These are phyloP conservation scores for Geranium brycei DNA, from an alignment of 345 rosid species.

Conservation along the genomic window DNA sequence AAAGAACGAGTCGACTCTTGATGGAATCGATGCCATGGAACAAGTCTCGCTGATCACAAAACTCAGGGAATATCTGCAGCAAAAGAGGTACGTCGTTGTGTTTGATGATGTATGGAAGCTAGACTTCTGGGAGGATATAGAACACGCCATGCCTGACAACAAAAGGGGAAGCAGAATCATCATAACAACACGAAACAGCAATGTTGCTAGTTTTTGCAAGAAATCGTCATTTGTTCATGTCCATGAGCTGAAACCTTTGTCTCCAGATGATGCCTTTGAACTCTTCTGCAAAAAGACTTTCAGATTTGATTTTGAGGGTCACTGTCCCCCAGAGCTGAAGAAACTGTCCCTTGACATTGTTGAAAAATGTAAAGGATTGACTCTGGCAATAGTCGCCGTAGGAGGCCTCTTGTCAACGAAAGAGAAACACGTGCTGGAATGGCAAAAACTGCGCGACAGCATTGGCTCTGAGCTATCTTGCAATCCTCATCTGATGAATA, in stretches of 20 bases:
- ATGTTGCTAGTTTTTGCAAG: neutral
- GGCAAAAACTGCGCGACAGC: neutral
- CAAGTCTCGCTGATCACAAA: neutral
- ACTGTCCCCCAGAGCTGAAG: neutral
- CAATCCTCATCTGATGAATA: neutral
- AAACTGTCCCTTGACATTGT: neutral
- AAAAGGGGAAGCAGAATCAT: slow-evolving; percentile 8
- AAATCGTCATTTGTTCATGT: neutral
- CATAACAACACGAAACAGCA: slow-evolving; percentile 8
- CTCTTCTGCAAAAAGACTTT: slow-evolving; percentile 5
- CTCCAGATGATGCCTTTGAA: neutral
- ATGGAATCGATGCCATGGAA: neutral
- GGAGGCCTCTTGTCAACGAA: slow-evolving; percentile 3
- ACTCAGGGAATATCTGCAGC: slow-evolving; percentile 5
- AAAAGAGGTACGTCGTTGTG: slow-evolving; percentile 10
- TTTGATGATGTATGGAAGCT: slow-evolving; percentile 13
- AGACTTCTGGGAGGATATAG: slow-evolving; percentile 10
- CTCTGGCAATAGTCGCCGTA: slow-evolving; percentile 4
- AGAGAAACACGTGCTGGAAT: neutral
- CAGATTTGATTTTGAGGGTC: neutral
- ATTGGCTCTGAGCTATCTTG: neutral
- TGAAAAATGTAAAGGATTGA: slow-evolving; percentile 3
- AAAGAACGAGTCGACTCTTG: neutral
- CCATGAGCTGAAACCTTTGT: slow-evolving; percentile 6
- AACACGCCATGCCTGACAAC: slow-evolving; percentile 11